Percentiles rank a stretch among this genome's conserved stretches.
Conservation (phyloP, 164 flowering plant genomes). For the Annona cherimola region DNA sequence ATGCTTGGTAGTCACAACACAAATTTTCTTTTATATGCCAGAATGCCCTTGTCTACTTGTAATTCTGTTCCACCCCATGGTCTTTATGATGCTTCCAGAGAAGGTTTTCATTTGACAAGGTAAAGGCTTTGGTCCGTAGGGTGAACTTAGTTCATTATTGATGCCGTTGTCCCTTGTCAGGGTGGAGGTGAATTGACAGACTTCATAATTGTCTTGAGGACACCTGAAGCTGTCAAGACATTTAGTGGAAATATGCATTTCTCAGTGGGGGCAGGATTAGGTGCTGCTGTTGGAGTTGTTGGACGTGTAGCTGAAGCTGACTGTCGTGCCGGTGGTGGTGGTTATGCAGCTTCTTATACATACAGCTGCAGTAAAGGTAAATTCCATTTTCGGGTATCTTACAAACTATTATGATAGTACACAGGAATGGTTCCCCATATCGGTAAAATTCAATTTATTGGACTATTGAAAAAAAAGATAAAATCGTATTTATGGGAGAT, state of each 20-base stretch:
- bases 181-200: conserved; percentile 95
- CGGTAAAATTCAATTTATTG: too few species aligned
- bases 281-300: conserved; percentile 80
- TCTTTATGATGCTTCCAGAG: neutral
- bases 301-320: conserved; percentile 91
- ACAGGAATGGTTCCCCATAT: neutral
- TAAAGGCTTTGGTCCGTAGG: too few species aligned
- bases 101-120: neutral
- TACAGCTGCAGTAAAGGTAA: conserved; percentile 98
- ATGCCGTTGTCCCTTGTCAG: conserved; percentile 25
- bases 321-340: conserved; percentile 83
- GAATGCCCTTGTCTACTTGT: too few species aligned
- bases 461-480: too few species aligned
- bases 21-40: too few species aligned
- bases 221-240: conserved; percentile 67
- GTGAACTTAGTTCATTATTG: neutral
- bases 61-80: neutral
- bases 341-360: conserved; percentile 91
- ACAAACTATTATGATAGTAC: neutral
- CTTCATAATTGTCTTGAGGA: conserved; percentile 84
- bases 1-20: too few species aligned
- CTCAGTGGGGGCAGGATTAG: conserved; percentile 82
- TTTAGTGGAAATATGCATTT: conserved; percentile 78
- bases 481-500: too few species aligned
- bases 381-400: neutral